Conservation (phyloP, 306 rosid species). For the Rosa chinensis region DNA sequence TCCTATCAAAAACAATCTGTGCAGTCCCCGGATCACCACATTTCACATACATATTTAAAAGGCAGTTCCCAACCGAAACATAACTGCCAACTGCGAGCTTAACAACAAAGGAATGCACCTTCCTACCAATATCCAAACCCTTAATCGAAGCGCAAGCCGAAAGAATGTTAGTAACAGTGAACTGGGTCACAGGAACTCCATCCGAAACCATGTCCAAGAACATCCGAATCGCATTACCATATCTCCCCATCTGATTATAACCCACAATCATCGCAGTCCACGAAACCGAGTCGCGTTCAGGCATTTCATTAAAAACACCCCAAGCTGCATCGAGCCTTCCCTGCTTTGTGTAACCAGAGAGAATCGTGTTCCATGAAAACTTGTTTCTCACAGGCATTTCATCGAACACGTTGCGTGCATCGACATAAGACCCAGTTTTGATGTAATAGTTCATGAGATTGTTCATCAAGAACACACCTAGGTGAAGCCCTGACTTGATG, state of each 20-base stretch:
- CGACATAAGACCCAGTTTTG: constrained; percentile 40
- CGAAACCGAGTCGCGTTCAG: constrained; percentile 78
- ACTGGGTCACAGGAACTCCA: constrained; percentile 52
- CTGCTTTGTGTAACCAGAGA: constrained; percentile 62
- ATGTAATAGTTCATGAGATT: constrained; percentile 65
- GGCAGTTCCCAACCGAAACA: constrained; percentile 62
- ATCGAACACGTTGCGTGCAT: constrained; percentile 57
- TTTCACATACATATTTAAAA: constrained; percentile 90
- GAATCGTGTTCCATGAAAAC: constrained; percentile 74
- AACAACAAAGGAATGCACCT: constrained; percentile 62
- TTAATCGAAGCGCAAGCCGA: constrained; percentile 63
- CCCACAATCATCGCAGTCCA: constrained; percentile 81
- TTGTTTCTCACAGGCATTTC: constrained; percentile 64
- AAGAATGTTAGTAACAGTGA: constrained; percentile 68
- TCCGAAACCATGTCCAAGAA: constrained; percentile 58
- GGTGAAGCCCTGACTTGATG: constrained; percentile 64
- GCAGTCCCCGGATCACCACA: constrained; percentile 62
- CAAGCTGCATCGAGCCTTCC: constrained; percentile 58
- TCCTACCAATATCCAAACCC: constrained; percentile 59
- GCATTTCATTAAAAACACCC: constrained; percentile 54
- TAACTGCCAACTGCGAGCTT: constrained; percentile 58
- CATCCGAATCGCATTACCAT: constrained; percentile 40
- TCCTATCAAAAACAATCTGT: constrained; percentile 58
- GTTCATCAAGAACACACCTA: constrained; percentile 61
- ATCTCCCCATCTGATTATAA: constrained; percentile 62